Evolutionary conservation across 1,139 yeast species (phyloP).

Genomic region (Saccharomycopsis hybrid): DNA sequence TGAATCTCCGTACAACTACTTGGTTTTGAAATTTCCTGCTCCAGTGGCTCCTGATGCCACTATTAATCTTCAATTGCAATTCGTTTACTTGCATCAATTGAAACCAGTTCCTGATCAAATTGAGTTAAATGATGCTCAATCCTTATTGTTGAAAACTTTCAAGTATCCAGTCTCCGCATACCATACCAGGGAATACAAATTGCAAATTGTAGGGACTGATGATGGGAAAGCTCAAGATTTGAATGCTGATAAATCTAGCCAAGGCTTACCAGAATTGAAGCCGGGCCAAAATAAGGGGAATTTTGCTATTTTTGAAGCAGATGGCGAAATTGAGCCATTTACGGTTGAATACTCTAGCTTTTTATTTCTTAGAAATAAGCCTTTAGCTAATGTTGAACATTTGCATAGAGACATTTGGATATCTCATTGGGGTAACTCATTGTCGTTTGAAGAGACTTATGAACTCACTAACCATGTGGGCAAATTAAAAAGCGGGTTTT

Average conservation of each 20-base stretch:
- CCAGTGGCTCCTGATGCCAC: slow-evolving; percentile 62
- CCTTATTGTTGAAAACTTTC: slow-evolving; percentile 46
- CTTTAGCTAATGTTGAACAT: slow-evolving; percentile 54
- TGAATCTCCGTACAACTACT: slow-evolving; percentile 34
- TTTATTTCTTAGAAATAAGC: slow-evolving; percentile 59
- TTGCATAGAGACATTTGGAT: slow-evolving; percentile 79
- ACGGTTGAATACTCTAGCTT: slow-evolving; percentile 36
- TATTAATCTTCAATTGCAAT: slow-evolving; percentile 44
- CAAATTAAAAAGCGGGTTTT: slow-evolving; percentile 57
- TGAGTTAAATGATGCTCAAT: slow-evolving; percentile 57
- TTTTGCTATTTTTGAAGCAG: slow-evolving; percentile 6
- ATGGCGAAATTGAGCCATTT: slow-evolving; percentile 17
- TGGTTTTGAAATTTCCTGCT: slow-evolving; percentile 48
- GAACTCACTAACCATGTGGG: slow-evolving; percentile 78
- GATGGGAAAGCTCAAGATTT: slow-evolving; percentile 40
- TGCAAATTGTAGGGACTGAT: slow-evolving; percentile 43
- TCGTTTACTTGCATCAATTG: slow-evolving; percentile 44
- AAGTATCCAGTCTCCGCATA: slow-evolving; percentile 62
- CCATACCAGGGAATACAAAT: slow-evolving; percentile 43
- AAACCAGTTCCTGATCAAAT: slow-evolving; percentile 61
- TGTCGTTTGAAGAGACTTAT: slow-evolving; percentile 76
- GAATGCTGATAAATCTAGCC: slow-evolving; percentile 22
- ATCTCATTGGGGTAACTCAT: slow-evolving; percentile 61
- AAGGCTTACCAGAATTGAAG: slow-evolving; percentile 13
- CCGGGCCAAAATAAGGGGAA: slow-evolving; percentile 4